A percentile compares a stretch with the other conserved stretches of the same genome.
Evolutionary conservation across 805 yeast genomes (phyloP).

Genomic region (Nematodospora valgi): DNA sequence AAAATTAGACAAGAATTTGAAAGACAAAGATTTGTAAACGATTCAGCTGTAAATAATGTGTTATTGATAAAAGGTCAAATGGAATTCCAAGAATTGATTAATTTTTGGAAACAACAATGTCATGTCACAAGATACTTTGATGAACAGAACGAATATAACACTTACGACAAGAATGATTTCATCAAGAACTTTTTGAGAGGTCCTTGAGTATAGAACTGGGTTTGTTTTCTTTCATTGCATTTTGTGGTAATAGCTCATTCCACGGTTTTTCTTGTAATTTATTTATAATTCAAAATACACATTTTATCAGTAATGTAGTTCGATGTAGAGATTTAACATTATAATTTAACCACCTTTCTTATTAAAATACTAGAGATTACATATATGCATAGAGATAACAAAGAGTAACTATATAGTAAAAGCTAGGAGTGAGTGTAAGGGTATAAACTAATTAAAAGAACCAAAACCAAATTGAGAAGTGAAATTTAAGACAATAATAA

Average conservation of each 20-base stretch:
- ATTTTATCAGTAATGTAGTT: no score
- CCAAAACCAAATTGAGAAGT: slow-evolving; percentile 8
- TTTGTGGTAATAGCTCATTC: neutral
- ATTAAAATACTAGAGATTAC: slow-evolving; percentile 4
- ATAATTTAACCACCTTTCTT: neutral
- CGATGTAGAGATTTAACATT: neutral
- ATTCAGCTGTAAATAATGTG: slow-evolving; percentile 62
- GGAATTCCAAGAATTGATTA: slow-evolving; percentile 85
- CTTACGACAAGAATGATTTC: slow-evolving; percentile 57
- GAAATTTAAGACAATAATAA: slow-evolving; percentile 1
- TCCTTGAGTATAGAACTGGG: slow-evolving; percentile 21
- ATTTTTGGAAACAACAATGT: slow-evolving; percentile 88
- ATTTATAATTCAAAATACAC: slow-evolving; percentile 1
- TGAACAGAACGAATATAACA: slow-evolving; percentile 55
- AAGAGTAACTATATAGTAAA: neutral
- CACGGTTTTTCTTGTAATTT: neutral
- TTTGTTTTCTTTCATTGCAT: neutral
- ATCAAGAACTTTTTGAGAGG: slow-evolving; percentile 74
- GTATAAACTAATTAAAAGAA: slow-evolving; percentile 5
- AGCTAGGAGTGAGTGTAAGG: neutral
- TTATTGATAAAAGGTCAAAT: slow-evolving; percentile 79
- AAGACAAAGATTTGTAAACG: slow-evolving; percentile 72
- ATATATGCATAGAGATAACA: slow-evolving; percentile 2
- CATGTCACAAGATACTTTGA: slow-evolving; percentile 82
- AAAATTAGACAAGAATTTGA: slow-evolving; percentile 88